Conservation (phyloP, 768 basidiomycete species). For the Xerocomellus chrysenteron region DNA sequence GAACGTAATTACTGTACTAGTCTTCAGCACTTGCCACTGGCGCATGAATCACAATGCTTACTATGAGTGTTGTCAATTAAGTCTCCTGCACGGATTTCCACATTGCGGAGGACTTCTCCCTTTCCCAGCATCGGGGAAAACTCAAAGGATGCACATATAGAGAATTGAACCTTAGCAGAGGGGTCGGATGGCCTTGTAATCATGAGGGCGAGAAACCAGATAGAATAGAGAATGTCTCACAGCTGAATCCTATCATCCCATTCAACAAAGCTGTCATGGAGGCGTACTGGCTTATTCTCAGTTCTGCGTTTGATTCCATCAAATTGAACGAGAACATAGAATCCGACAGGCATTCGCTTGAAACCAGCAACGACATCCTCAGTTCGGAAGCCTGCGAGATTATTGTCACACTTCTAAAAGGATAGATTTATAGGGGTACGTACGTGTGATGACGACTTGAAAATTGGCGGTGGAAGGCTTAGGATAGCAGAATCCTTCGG, state of each 20-base stretch:
- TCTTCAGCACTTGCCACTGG: neutral
- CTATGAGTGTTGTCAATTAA: neutral
- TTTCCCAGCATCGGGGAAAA: conserved; percentile 1
- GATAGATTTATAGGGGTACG: neutral
- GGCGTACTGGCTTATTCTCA: neutral
- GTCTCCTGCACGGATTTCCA: neutral
- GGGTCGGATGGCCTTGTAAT: neutral
- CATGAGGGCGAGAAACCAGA: neutral
- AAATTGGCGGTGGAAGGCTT: neutral
- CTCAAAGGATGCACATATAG: conserved; percentile 2
- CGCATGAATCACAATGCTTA: neutral
- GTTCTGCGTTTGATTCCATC: neutral
- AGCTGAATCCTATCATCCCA: neutral
- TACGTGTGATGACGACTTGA: conserved; percentile 1
- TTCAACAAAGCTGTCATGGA: neutral
- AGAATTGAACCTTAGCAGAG: neutral
- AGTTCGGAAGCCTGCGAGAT: conserved; percentile 6
- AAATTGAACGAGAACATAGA: neutral
- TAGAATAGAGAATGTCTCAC: neutral
- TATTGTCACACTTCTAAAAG: neutral
- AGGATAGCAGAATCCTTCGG: too few species aligned
- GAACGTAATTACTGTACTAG: neutral
- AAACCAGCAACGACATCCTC: conserved; percentile 4
- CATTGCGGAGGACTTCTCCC: neutral
- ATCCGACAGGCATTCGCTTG: conserved; percentile 6